A percentile compares a stretch with the other conserved stretches of the same genome.
phyloP scores from a whole-genome alignment of 2,329 filamentous ascomycete genomes.

The Alternaria sp. region DNA sequence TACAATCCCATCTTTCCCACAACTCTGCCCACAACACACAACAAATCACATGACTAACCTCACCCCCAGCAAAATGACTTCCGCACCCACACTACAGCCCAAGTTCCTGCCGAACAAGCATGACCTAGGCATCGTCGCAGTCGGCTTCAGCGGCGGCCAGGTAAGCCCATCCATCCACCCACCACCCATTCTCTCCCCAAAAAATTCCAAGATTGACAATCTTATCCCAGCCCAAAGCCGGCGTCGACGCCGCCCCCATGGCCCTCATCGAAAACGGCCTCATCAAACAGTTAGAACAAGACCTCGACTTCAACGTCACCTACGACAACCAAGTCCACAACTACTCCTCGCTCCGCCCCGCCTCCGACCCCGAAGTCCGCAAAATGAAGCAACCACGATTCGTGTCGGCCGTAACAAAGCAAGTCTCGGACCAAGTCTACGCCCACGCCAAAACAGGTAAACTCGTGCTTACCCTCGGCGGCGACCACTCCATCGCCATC shows the following conservation, averaged over 20 bases:
- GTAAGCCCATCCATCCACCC: constrained; percentile 59
- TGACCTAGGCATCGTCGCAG: constrained; percentile 89
- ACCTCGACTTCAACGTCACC: constrained; percentile 86
- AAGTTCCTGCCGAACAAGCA: constrained; percentile 82
- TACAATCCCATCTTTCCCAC: not conserved
- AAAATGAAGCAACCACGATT: constrained; percentile 93
- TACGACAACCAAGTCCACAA: constrained; percentile 83
- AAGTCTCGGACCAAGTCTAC: constrained; percentile 85
- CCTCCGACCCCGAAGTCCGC: constrained; percentile 67
- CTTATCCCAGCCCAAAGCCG: constrained; percentile 74
- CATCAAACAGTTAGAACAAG: constrained; percentile 79
- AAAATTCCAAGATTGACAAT: too few relatives aligned
- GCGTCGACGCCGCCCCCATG: constrained; percentile 88
- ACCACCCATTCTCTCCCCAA: not conserved
- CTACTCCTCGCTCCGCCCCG: constrained; percentile 77
- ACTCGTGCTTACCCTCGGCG: constrained; percentile 89
- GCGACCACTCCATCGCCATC: constrained; percentile 96
- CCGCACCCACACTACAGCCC: constrained; percentile 64
- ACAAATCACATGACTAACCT: constrained; percentile 1
- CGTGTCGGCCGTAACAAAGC: constrained; percentile 82
- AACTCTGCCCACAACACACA: not conserved
- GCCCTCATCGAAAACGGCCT: constrained; percentile 90
- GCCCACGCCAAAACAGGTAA: constrained; percentile 81
- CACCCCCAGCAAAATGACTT: constrained; percentile 53
- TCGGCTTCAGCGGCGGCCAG: constrained; percentile 96